phyloP scores from a whole-genome alignment of 2,329 filamentous ascomycete species.

The Pseudogymnoascus sp. region DNA sequence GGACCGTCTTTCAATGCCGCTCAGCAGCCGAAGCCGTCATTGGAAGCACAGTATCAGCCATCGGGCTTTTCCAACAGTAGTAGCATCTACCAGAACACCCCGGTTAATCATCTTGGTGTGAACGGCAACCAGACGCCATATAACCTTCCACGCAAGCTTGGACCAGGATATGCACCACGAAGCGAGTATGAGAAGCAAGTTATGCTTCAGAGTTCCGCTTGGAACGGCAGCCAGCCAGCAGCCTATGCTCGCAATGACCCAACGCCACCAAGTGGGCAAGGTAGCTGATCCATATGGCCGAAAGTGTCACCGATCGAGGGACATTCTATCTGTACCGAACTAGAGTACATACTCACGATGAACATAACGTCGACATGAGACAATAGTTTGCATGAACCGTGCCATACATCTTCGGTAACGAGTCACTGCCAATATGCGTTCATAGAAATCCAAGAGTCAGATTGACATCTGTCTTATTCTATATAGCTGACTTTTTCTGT shows the following conservation, averaged over 20 bases:
- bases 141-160: background rate
- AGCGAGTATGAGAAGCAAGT: slow-evolving; percentile 23
- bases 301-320: background rate
- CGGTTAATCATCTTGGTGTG: slow-evolving; percentile 19
- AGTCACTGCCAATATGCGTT: background rate
- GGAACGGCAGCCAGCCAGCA: slow-evolving; percentile 21
- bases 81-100: slow-evolving; percentile 45
- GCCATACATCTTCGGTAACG: background rate
- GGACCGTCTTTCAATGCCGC: background rate
- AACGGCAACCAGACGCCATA: background rate
- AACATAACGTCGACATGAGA: background rate
- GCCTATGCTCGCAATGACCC: slow-evolving; percentile 32
- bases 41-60: slow-evolving; percentile 22
- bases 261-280: slow-evolving; percentile 43
- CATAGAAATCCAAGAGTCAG: slow-evolving; percentile 2
- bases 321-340: slow-evolving; percentile 3
- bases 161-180: slow-evolving; percentile 18
- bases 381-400: background rate
- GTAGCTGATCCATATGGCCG: slow-evolving; percentile 31
- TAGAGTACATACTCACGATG: background rate
- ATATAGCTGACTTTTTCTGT: slow-evolving; percentile 10
- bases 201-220: slow-evolving; percentile 29
- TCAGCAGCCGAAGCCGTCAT: slow-evolving; percentile 17
- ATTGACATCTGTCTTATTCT: background rate
- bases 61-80: slow-evolving; percentile 43